These are phyloP conservation scores for Penicillium paradoxum DNA, from an alignment of 495 filamentous ascomycete genomes.

Conservation along the genomic window DNA sequence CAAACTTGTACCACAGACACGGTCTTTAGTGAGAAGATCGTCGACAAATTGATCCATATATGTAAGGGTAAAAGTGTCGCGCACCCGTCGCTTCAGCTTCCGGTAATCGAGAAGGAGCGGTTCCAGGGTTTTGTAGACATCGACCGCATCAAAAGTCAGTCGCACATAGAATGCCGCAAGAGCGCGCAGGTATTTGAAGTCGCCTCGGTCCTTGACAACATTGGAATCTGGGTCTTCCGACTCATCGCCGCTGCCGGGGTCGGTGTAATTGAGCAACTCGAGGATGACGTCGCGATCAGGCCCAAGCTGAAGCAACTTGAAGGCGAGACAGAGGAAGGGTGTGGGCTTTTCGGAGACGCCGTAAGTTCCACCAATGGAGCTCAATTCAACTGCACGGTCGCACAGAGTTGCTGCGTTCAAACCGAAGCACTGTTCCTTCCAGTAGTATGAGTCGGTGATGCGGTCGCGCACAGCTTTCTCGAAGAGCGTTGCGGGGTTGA, in stretches of 20 bases:
- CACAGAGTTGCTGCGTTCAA: slow-evolving; percentile 86
- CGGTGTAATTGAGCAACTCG: slow-evolving; percentile 66
- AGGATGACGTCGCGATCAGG: slow-evolving; percentile 74
- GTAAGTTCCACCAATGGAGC: slow-evolving; percentile 79
- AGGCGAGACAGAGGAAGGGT: slow-evolving; percentile 89
- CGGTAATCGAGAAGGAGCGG: slow-evolving; percentile 76
- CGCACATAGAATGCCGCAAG: slow-evolving; percentile 89
- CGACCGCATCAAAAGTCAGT: slow-evolving; percentile 77
- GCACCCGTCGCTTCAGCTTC: slow-evolving; percentile 71
- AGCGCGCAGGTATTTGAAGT: slow-evolving; percentile 85
- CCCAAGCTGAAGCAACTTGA: slow-evolving; percentile 88
- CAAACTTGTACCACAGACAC: slow-evolving; percentile 85
- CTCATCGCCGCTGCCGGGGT: slow-evolving; percentile 36
- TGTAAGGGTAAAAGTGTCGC: slow-evolving; percentile 66
- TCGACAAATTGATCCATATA: slow-evolving; percentile 93
- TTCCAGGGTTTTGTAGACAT: slow-evolving; percentile 77
- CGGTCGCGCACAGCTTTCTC: slow-evolving; percentile 91
- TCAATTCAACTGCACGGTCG: slow-evolving; percentile 81
- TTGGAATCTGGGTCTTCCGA: slow-evolving; percentile 21
- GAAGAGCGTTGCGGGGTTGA: slow-evolving; percentile 85
- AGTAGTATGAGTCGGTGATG: slow-evolving; percentile 92
- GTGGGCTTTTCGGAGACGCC: slow-evolving; percentile 76
- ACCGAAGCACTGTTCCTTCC: slow-evolving; percentile 97
- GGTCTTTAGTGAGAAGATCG: slow-evolving; percentile 81
- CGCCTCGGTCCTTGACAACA: slow-evolving; percentile 52